Percentiles rank a stretch among this genome's conserved stretches.
These are phyloP conservation scores for Solanum chiquidenum DNA, from an alignment of 257 asterid species.

Conservation along the genomic window DNA sequence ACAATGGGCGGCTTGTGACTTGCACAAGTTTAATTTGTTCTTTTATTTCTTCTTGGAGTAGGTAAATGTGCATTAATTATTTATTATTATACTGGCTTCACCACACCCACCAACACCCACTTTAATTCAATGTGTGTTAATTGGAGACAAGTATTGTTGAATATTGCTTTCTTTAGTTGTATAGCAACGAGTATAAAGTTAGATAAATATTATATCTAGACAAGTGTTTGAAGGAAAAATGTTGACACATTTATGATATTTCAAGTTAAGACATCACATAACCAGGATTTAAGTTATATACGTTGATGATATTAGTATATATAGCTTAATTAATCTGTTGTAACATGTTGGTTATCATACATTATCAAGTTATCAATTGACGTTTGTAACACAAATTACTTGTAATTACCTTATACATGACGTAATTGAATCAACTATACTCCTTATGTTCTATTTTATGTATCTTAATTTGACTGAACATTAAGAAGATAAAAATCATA, in stretches of 20 bases:
- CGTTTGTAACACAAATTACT: background rate
- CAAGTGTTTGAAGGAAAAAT: background rate
- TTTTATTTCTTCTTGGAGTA: background rate
- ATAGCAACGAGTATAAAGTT: background rate
- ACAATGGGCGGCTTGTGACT: background rate
- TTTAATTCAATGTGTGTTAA: background rate
- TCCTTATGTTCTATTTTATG: no score
- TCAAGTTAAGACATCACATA: background rate
- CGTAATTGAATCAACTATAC: no score
- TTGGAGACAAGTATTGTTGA: background rate
- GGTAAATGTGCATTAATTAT: background rate
- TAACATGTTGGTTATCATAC: background rate
- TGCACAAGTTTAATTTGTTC: background rate
- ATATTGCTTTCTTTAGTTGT: background rate
- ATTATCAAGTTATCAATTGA: background rate
- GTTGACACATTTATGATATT: background rate
- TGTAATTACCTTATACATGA: background rate
- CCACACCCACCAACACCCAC: background rate
- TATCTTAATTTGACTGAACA: no score
- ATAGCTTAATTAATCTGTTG: background rate
- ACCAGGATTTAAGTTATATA: background rate
- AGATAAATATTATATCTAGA: background rate
- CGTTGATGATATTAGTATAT: fast-evolving
- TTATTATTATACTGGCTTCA: background rate
- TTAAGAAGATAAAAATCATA: no score